Evolutionary conservation across 1,284 basidiomycete species (phyloP), one percentile per base, ranked within the genome.

Genomic region (Tilletia walkeri): DNA sequence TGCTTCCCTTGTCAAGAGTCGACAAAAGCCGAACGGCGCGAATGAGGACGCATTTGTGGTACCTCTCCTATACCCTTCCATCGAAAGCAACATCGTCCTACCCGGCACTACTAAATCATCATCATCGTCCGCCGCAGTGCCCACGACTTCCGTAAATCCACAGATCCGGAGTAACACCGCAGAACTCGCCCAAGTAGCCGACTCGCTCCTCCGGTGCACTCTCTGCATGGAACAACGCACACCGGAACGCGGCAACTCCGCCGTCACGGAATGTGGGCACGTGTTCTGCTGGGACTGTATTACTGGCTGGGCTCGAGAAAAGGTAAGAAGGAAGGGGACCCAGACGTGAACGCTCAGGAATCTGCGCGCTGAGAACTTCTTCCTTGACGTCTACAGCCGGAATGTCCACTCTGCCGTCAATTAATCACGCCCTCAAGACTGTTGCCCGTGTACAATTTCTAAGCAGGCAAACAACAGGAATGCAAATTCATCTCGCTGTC

Each of bases 261-360:
- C 91, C 76, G 90, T 92, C 36, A 96, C 94, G 0, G 94, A 95
- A 82, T 96, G 94, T 78, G 94, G 94, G 0, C 94, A 96, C 85
- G 84, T 95, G 61, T 96, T 95, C 84, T 95, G 93, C 81, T 97
- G 94, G 94, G 89, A 87, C 73, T 97, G 94, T 82, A 92, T 96
- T 67, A 88, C 91, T 63, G 89, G 91, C 65, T 92, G 94, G 94
- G 89, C 89, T 9, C 86, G 91, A 79, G 94, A 96, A 84, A 96
- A 95, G 89, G 85, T 84, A 54, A 56, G 83, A 48, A 6, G 1
- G 34, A 63, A 63, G 14, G 56, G 3, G 41, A 30, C 24, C 41
- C 41, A 45, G 9, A 45, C 6, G 41, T 7, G 41, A 14, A 45
- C 41, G 41, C 41, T 45, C 41, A 45, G 24, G 24, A n/a, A 18